phyloP scores from a whole-genome alignment of 352 stramenopile species.

The Phytopythium chamaehyphon region DNA sequence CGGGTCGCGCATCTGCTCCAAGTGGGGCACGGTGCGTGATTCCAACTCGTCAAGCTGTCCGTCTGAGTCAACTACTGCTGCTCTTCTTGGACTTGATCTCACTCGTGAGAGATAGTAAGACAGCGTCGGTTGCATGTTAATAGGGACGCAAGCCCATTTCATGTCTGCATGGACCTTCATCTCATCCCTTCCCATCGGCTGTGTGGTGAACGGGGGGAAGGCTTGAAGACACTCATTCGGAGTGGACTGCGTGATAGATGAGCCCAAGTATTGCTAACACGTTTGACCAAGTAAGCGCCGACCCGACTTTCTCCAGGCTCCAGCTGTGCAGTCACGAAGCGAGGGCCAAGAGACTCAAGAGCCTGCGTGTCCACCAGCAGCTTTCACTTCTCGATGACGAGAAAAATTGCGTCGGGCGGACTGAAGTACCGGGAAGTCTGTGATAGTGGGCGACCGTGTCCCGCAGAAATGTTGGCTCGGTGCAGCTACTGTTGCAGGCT shows the following conservation, averaged over 20 bases:
- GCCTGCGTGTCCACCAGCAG: constrained; percentile 1
- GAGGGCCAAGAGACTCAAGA: not conserved
- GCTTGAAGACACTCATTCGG: no score
- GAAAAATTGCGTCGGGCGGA: constrained; percentile 83
- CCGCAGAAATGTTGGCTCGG: constrained; percentile 75
- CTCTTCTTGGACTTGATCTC: not conserved
- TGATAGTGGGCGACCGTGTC: constrained; percentile 22
- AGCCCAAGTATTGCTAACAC: no score
- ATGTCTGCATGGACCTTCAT: not conserved
- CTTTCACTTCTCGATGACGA: constrained; percentile 75
- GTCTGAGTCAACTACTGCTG: not conserved
- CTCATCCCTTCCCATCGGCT: not conserved
- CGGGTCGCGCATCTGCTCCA: not conserved
- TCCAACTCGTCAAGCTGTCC: no score
- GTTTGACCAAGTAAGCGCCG: no score
- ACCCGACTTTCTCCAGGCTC: not conserved
- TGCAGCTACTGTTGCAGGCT: constrained; percentile 9
- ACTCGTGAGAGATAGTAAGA: no score
- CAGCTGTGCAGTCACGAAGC: not conserved
- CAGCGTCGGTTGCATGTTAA: constrained; percentile 5
- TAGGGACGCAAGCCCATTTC: constrained; percentile 1
- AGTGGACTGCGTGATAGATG: no score
- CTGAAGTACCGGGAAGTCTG: constrained; percentile 61
- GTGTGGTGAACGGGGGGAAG: no score
- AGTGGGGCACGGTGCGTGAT: constrained; percentile 1